A percentile compares a stretch with the other conserved stretches of the same genome.
phyloP scores from a whole-genome alignment of 805 yeast genomes.

The Jamesozyma hellenica region DNA sequence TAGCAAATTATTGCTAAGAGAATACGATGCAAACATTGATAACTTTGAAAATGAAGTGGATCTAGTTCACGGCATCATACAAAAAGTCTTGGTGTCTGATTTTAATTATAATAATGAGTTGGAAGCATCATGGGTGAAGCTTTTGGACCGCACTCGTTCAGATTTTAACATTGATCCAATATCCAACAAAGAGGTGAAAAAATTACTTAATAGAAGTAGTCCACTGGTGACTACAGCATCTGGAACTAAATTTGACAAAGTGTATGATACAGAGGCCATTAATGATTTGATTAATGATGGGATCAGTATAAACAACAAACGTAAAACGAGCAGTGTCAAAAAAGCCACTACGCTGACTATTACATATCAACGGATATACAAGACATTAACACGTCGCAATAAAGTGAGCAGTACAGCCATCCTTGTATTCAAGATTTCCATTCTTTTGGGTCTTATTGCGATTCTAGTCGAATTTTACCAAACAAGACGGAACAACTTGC shows the following conservation, averaged over 20 bases:
- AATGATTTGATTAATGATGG: slow-evolving; percentile 11
- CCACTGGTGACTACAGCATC: slow-evolving; percentile 23
- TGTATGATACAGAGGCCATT: slow-evolving; percentile 5
- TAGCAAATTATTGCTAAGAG: slow-evolving; percentile 35
- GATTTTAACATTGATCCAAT: slow-evolving; percentile 1
- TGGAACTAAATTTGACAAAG: slow-evolving; percentile 4
- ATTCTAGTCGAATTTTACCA: neutral
- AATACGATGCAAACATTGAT: slow-evolving; percentile 12
- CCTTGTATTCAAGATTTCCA: neutral
- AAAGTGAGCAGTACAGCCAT: neutral
- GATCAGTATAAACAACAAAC: slow-evolving; percentile 11
- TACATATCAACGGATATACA: no score
- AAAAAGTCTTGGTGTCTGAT: slow-evolving; percentile 26
- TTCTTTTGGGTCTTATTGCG: neutral
- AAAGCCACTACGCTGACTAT: no score
- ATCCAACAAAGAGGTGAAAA: slow-evolving; percentile 3
- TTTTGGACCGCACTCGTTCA: slow-evolving; percentile 5
- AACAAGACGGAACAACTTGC: no score
- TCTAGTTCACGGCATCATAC: slow-evolving; percentile 32
- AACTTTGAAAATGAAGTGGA: slow-evolving; percentile 29
- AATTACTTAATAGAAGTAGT: slow-evolving; percentile 19
- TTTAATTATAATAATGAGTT: neutral
- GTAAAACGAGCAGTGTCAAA: neutral
- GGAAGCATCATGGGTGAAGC: slow-evolving; percentile 1
- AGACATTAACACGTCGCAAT: no score